Base-by-base conservation (phyloP, 2,329 filamentous ascomycete genomes). In the Ophiocordyceps australis region DNA sequence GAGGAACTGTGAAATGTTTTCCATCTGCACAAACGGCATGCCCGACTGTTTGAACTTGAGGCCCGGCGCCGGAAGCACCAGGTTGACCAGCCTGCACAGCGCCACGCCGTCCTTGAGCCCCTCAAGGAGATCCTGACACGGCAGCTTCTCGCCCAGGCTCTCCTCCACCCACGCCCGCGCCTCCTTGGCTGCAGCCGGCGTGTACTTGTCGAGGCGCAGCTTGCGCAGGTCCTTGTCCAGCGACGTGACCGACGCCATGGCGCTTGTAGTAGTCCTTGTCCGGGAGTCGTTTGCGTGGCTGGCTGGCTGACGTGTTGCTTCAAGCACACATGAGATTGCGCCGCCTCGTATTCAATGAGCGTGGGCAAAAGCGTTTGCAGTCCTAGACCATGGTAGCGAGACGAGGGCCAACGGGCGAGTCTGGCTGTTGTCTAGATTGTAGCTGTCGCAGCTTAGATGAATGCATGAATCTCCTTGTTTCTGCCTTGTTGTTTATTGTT, bases 11-110 rank as follows among this genome's bases (percentile, higher is more conserved):
- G 85, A 91, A 44, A 98, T 94, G 48, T 98, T 98, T 51, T 98
- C 89, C 85, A 95, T 95, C 52, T 98, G 89, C 21, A 95, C 86
- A 47, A 98, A 98, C 1, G 89, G 89, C 86, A 95, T 95, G 21
- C 72, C 56, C 1, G 85, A 93, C 45, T 76, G 64, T 55, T 95
- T 95, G 65, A 78, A 95, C 49, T 76, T 82, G 53, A 93, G 68
- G 17, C 76, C 76, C 1, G 80, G 79, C 11, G 74, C 68, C 15
- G 80, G 78, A 20, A 77, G 52, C 17, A 69, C 78, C 29, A 86
- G 62, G 45, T 93, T 95, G 41, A 81, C 68, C 27, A 95, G 72
- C 43, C 82, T 86, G 79, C 89, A 98, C 16, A 98, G 65, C 17
- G 77, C 78, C 20, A 86, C 77, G 27, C 89, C 89, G 62, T 95